phyloP scores from a whole-genome alignment of 1,139 yeast species.

The Hanseniaspora uvarum region DNA sequence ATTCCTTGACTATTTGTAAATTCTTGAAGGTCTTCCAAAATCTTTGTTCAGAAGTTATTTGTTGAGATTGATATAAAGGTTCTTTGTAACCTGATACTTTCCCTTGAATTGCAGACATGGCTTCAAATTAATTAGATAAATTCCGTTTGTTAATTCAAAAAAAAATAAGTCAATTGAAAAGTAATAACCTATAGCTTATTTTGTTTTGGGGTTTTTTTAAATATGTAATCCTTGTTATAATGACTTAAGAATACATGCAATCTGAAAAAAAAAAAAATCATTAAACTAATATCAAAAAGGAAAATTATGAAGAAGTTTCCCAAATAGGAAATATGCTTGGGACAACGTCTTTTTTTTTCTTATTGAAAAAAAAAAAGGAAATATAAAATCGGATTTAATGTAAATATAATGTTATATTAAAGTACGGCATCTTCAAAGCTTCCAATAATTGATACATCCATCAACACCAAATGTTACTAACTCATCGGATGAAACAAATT shows the following conservation, averaged over 20 bases:
- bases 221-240: neutral
- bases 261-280: neutral
- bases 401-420: neutral
- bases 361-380: constrained; percentile 2
- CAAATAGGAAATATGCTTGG: neutral
- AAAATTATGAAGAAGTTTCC: neutral
- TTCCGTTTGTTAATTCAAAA: neutral
- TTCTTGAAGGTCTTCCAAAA: constrained; percentile 76
- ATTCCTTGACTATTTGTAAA: constrained; percentile 87
- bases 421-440: constrained; percentile 9
- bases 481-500: constrained; percentile 46
- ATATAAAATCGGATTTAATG: neutral
- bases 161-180: too few relatives aligned
- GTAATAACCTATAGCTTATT: neutral
- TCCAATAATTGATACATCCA: constrained; percentile 72
- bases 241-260: neutral
- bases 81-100: constrained; percentile 60
- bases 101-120: constrained; percentile 71
- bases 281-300: neutral
- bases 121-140: neutral
- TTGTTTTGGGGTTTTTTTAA: neutral
- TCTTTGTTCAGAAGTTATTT: constrained; percentile 85
- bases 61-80: constrained; percentile 62
- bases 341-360: neutral
- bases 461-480: constrained; percentile 72